Evolutionary conservation across 202 grass and related monocot species (phyloP).

Genomic region (Digitaria exilis): DNA sequence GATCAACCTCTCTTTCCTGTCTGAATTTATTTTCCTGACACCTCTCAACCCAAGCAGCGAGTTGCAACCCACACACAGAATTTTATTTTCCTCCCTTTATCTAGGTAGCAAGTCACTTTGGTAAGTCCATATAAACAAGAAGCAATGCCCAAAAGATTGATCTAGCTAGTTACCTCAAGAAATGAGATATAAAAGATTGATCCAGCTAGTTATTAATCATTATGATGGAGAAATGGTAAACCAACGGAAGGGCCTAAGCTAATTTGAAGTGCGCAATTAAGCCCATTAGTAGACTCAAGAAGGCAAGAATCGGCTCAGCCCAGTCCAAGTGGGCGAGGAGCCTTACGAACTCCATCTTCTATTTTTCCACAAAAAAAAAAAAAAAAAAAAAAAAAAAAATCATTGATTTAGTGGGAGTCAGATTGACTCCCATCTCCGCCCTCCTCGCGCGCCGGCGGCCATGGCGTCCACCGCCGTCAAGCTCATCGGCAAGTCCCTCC

Average conservation of each 20-base stretch:
- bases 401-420: no score
- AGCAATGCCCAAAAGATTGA: background rate
- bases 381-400: background rate
- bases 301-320: background rate
- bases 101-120: background rate
- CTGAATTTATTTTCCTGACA: no score
- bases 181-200: background rate
- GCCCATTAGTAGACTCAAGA: background rate
- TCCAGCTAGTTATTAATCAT: no score
- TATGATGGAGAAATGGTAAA: background rate
- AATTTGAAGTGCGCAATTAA: background rate
- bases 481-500: constrained; percentile 59
- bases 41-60: no score
- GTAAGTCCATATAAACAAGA: background rate
- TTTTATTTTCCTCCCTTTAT: background rate
- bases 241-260: background rate
- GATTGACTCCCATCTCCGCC: background rate
- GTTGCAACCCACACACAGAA: no score
- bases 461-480: constrained; percentile 64
- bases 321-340: background rate
- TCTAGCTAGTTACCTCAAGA: background rate
- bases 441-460: constrained; percentile 25
- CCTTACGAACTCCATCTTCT: background rate
- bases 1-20: no score
- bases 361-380: background rate